These are phyloP conservation scores for Microascus cirrosus DNA, from an alignment of 2,329 filamentous ascomycete genomes.

Conservation along the genomic window DNA sequence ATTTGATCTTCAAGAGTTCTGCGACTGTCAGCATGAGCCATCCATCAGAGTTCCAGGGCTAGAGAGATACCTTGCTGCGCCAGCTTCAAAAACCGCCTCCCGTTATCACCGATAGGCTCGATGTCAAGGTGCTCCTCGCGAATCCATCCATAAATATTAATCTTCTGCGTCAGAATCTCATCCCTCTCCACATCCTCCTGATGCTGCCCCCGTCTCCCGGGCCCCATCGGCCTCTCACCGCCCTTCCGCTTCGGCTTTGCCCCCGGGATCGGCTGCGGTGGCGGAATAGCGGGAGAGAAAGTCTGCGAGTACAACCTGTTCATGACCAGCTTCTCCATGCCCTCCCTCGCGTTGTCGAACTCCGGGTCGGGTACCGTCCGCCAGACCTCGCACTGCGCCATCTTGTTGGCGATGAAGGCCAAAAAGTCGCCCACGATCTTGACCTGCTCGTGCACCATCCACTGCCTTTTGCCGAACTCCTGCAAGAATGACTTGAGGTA, in stretches of 20 bases:
- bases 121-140: constrained; percentile 91
- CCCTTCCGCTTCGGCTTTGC: constrained; percentile 58
- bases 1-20: constrained; percentile 94
- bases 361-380: constrained; percentile 89
- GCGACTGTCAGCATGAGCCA: constrained; percentile 11
- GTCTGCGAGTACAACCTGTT: constrained; percentile 92
- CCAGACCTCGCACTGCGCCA: constrained; percentile 96
- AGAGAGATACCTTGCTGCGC: constrained; percentile 64
- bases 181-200: constrained; percentile 97
- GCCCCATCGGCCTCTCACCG: constrained; percentile 57
- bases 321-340: constrained; percentile 99
- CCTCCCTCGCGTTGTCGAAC: constrained; percentile 95
- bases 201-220: constrained; percentile 86
- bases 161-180: constrained; percentile 91
- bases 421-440: constrained; percentile 98
- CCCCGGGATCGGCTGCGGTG: constrained; percentile 62
- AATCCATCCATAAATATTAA: constrained; percentile 94
- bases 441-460: constrained; percentile 99
- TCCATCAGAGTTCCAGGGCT: no score
- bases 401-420: constrained; percentile 95
- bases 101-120: constrained; percentile 70
- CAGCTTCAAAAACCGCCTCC: constrained; percentile 74
- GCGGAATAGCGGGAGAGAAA: constrained; percentile 85
- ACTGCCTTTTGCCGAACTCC: constrained; percentile 95
- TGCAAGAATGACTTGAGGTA: constrained; percentile 89